Percentiles rank a stretch among this genome's conserved stretches.
Conservation (phyloP, 345 rosid genomes). For the Brassica incana region DNA sequence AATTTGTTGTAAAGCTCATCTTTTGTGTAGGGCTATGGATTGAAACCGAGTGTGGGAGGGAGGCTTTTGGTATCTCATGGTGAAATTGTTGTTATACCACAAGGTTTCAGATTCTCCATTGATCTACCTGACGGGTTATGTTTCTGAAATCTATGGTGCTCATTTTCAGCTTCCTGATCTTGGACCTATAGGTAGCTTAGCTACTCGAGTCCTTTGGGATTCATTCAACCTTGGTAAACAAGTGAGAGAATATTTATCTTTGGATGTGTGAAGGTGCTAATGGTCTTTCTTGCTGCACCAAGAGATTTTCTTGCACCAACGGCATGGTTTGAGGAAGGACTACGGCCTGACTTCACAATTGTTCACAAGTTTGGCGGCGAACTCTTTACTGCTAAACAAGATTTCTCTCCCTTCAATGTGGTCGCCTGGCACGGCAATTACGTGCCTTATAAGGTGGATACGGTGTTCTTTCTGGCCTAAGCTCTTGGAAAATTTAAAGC, state of each 20-base stretch:
- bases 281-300: slow-evolving; percentile 79
- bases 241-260: not conserved
- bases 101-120: slow-evolving; percentile 77
- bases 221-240: no score
- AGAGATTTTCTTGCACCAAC: slow-evolving; percentile 88
- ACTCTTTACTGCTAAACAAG: slow-evolving; percentile 82
- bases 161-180: slow-evolving; percentile 99
- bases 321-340: slow-evolving; percentile 75
- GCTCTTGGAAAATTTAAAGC: not conserved
- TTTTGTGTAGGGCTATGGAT: slow-evolving; percentile 67
- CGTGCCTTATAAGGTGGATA: slow-evolving; percentile 41
- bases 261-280: slow-evolving; percentile 65
- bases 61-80: slow-evolving; percentile 79
- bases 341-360: slow-evolving; percentile 64
- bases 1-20: not conserved
- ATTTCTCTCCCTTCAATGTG: slow-evolving; percentile 93
- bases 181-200: slow-evolving; percentile 99
- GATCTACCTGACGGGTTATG: slow-evolving; percentile 66
- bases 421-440: slow-evolving; percentile 99
- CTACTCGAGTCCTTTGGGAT: slow-evolving; percentile 40
- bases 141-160: not conserved
- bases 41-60: slow-evolving; percentile 58
- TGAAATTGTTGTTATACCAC: slow-evolving; percentile 81
- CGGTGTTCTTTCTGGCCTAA: slow-evolving; percentile 21
- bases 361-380: slow-evolving; percentile 85